phyloP scores from a whole-genome alignment of 495 filamentous ascomycete species.

The Monascus purpureus region DNA sequence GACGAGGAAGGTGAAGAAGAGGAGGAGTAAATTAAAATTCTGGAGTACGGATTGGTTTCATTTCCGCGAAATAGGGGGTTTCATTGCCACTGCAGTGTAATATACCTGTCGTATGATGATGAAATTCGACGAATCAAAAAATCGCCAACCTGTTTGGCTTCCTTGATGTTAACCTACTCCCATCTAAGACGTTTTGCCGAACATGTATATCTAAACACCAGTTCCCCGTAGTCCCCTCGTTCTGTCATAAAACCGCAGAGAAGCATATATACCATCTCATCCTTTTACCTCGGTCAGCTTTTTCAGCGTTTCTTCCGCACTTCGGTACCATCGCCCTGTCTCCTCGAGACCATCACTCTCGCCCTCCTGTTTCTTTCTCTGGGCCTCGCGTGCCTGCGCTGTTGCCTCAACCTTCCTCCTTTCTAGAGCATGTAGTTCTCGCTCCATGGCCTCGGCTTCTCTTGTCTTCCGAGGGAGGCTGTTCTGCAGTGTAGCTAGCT shows the following conservation, averaged over 20 bases:
- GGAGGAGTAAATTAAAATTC: slow-evolving; percentile 46
- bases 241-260: too few species aligned
- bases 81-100: slow-evolving; percentile 31
- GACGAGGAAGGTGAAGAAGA: slow-evolving; percentile 82
- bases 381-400: slow-evolving; percentile 63
- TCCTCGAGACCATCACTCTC: slow-evolving; percentile 71
- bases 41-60: slow-evolving; percentile 30
- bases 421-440: slow-evolving; percentile 59
- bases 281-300: slow-evolving; percentile 43
- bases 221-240: too few species aligned
- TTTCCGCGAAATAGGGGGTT: slow-evolving; percentile 26
- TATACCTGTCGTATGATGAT: slow-evolving; percentile 32
- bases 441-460: slow-evolving; percentile 56
- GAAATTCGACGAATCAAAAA: slow-evolving; percentile 30
- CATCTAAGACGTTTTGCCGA: neutral
- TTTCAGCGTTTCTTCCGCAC: slow-evolving; percentile 53
- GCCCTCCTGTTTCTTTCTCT: slow-evolving; percentile 59
- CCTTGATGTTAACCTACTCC: too few species aligned
- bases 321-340: slow-evolving; percentile 68
- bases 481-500: slow-evolving; percentile 49
- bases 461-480: slow-evolving; percentile 56
- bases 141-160: slow-evolving; percentile 25
- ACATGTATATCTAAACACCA: slow-evolving; percentile 9
- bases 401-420: slow-evolving; percentile 51
- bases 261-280: slow-evolving; percentile 7